Evolutionary conservation across 116 monocot genomes (phyloP).

Genomic region (Phalaenopsis hybrid): DNA sequence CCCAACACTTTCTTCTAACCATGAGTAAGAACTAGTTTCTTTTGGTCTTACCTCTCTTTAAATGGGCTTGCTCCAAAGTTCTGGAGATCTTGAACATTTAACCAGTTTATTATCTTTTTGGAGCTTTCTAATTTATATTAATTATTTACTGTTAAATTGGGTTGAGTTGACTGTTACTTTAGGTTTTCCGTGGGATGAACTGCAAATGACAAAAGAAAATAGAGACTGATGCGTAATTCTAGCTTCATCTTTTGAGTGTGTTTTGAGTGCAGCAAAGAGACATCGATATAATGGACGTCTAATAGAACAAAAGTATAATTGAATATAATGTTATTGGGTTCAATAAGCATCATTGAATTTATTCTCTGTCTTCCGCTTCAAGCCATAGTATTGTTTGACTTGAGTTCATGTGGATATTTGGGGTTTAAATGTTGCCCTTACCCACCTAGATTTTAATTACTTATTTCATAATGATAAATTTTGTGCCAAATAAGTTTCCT

Average conservation of each 20-base stretch:
- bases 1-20: background rate
- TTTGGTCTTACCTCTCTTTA: background rate
- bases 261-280: background rate
- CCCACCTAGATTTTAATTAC: no score
- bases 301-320: background rate
- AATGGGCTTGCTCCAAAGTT: background rate
- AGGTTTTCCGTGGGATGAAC: background rate
- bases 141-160: background rate
- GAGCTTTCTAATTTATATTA: background rate
- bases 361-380: no score
- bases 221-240: background rate
- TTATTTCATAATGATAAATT: no score
- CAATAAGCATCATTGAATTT: no score
- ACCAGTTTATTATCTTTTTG: background rate
- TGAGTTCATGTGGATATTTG: no score
- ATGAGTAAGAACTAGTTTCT: slow-evolving; percentile 13
- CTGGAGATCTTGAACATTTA: background rate
- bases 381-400: no score
- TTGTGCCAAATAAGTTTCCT: no score
- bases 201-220: background rate
- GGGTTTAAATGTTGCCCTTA: no score
- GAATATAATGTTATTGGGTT: no score
- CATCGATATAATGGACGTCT: background rate
- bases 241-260: background rate
- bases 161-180: background rate